A percentile compares a stretch with the other conserved stretches of the same genome.
These are phyloP conservation scores for Pouteria campechiana DNA, from an alignment of 179 eudicot genomes.

Conservation along the genomic window DNA sequence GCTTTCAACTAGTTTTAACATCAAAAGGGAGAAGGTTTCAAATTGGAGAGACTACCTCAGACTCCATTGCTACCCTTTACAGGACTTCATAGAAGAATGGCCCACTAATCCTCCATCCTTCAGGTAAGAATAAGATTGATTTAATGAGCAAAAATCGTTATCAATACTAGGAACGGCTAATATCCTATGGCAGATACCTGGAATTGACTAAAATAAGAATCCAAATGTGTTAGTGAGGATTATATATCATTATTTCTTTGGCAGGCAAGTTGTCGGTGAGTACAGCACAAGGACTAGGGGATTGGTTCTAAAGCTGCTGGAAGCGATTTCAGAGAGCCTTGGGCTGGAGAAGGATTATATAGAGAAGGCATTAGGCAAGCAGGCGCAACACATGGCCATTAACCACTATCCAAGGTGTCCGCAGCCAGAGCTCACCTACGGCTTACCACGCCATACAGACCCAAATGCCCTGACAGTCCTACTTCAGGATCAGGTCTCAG, in stretches of 20 bases:
- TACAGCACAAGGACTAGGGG: constrained; percentile 1
- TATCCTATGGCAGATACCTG: too few species aligned
- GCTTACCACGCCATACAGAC: constrained; percentile 19
- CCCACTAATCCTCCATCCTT: constrained; percentile 15
- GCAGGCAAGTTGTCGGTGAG: constrained; percentile 8
- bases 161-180: too few species aligned
- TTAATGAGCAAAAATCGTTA: too few species aligned
- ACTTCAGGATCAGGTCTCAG: constrained; percentile 17
- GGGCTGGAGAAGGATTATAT: constrained; percentile 5
- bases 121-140: neutral
- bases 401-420: constrained; percentile 22
- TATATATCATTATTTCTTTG: too few species aligned
- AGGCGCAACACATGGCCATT: constrained; percentile 1
- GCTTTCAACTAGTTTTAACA: constrained; percentile 21
- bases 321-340: constrained; percentile 6
- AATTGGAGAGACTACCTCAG: constrained; percentile 29
- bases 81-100: constrained; percentile 19
- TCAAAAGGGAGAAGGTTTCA: constrained; percentile 14
- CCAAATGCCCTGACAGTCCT: constrained; percentile 15
- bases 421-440: constrained; percentile 21
- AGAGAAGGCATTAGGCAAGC: constrained; percentile 1
- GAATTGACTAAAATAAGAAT: too few species aligned
- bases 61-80: constrained; percentile 22
- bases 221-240: too few species aligned
- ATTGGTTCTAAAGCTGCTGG: constrained; percentile 1